A percentile compares a stretch with the other conserved stretches of the same genome.
Evolutionary conservation across 2,329 filamentous ascomycete species (phyloP).

Genomic region (Venturia effusa): DNA sequence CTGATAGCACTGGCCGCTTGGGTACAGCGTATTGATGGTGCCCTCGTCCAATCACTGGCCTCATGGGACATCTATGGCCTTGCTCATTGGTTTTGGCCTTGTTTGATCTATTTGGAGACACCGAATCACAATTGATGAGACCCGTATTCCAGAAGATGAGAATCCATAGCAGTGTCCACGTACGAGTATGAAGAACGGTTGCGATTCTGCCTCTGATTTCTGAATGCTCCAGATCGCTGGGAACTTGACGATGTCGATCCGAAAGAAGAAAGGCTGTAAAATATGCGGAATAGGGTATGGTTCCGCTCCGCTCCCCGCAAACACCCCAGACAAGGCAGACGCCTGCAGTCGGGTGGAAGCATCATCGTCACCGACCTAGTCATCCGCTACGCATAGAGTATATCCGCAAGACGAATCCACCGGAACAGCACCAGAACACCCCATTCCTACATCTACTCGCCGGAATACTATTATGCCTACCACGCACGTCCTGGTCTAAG

Average conservation of each 20-base stretch:
- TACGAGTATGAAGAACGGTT: neutral
- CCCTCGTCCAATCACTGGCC: neutral
- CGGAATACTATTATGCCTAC: neutral
- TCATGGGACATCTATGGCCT: neutral
- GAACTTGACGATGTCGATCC: neutral
- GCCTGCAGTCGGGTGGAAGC: neutral
- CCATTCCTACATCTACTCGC: neutral
- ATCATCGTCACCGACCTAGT: neutral
- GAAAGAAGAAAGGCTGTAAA: neutral
- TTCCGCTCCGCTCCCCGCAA: neutral
- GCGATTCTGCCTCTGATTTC: no score
- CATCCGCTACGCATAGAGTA: no score
- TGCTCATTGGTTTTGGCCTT: neutral
- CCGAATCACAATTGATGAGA: neutral
- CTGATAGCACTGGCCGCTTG: neutral
- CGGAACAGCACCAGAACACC: neutral
- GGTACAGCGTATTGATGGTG: neutral
- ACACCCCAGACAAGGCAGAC: neutral
- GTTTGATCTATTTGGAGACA: neutral
- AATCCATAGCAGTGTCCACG: no score
- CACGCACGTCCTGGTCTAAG: neutral
- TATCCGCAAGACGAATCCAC: neutral
- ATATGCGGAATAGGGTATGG: neutral
- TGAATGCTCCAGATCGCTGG: neutral
- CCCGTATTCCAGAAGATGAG: neutral